Base-by-base conservation (phyloP, 129 eudicot genomes). In the Escallonia rubra region DNA sequence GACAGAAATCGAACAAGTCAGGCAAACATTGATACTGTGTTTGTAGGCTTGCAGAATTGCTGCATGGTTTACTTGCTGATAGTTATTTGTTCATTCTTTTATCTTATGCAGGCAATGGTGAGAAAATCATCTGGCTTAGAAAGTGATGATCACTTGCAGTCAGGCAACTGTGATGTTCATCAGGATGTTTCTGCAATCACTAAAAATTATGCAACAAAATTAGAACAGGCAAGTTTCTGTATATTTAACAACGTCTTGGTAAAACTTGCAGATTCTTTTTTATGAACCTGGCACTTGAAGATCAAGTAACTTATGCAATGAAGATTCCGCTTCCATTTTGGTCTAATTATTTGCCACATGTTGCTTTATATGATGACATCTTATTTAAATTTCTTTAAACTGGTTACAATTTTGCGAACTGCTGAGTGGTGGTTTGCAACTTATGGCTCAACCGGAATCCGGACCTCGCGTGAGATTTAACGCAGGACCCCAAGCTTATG, bases 1-100 rank as follows among this genome's bases (percentile, higher is more conserved):
- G 84, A 84, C 76, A 68, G 95, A 84, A 66, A 78, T 86, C 75
- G 82, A 88, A 56, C 93, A 87, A 77, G 96, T 87, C 40, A 61
- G 74, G 61, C 45, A 47, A 41, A 64, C 42, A 60, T 56, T 66
- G 42, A 42, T 54, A 41, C 61, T 43, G 2, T 63, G 41, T 67
- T 67, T 66, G 56, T 60, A 48, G 53, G 69, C 63, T 50, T 63
- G 39, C 59, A 47, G 63, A 53, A 43, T 6, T 41, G 8, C 2
- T 69, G 23, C 58, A 7, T 41, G 41, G 4, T 39, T 12, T 59
- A 55, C 15, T 52, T 52, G 48, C 14, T 55, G 46, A 57, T 43
- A 60, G n/a, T 7, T 41, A 23, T 39, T 42, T 54, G 57, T 12
- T 65, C 7, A 73, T 66, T 52, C 41, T 61, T 65, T 74, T 64